Evolutionary conservation across 805 yeast species (phyloP).

Genomic region (Pichia paraexigua): DNA sequence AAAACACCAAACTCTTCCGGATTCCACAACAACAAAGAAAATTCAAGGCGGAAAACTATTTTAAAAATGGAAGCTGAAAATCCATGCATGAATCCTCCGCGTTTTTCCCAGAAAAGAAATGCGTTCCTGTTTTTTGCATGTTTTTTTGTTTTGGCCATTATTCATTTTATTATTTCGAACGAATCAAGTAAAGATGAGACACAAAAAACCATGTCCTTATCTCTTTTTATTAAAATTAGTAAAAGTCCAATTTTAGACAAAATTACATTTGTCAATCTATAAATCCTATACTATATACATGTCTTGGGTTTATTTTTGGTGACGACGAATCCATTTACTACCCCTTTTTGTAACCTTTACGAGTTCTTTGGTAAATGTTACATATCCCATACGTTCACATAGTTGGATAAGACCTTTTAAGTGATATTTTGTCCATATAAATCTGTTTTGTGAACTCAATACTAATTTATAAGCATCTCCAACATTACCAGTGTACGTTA

Average conservation of each 20-base stretch:
- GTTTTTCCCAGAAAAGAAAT: not conserved
- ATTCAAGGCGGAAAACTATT: not conserved
- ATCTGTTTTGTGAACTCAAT: slow-evolving; percentile 56
- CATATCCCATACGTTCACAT: slow-evolving; percentile 39
- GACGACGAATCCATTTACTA: slow-evolving; percentile 13
- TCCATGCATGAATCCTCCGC: not conserved
- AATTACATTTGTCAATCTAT: not conserved
- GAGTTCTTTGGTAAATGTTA: slow-evolving; percentile 24
- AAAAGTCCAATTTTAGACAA: too few species aligned
- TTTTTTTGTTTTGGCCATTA: too few species aligned
- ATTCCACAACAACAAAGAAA: not conserved
- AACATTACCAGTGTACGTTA: slow-evolving; percentile 45
- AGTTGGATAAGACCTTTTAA: slow-evolving; percentile 34
- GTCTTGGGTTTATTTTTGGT: not conserved
- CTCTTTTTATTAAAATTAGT: too few species aligned
- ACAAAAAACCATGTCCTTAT: too few species aligned
- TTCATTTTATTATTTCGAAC: too few species aligned
- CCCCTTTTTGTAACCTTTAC: slow-evolving; percentile 17
- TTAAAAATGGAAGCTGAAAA: not conserved
- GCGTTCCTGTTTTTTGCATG: too few species aligned
- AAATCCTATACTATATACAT: not conserved
- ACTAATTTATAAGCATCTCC: slow-evolving; percentile 68
- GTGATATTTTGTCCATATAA: slow-evolving; percentile 55
- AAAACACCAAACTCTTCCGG: not conserved
- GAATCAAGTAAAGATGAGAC: too few species aligned